Base-by-base conservation (phyloP, 495 filamentous ascomycete genomes). In the Penicillium alfredii region DNA sequence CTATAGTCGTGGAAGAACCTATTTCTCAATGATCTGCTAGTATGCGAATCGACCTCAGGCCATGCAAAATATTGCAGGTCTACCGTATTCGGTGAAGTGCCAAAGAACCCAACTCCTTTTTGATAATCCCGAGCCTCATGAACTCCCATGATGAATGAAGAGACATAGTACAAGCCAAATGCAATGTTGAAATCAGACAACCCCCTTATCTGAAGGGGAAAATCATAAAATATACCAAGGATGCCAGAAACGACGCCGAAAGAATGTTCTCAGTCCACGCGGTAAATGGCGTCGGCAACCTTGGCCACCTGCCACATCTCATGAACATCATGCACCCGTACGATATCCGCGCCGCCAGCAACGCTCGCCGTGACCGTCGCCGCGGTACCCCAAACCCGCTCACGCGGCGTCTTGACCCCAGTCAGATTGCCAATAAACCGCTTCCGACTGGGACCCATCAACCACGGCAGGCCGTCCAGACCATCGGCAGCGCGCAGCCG, bases 241-340 rank as follows among this genome's bases (percentile, higher is more conserved):
- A 29, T 12, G 19, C 11, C 4, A 33, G 31, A 25, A 19, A 20
- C n/a, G n/a, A n/a, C n/a, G n/a, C n/a, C n/a, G n/a, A 10, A 35
- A 29, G 26, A n/a, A 25, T 10, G 11, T 22, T 20, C 23, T 39
- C 26, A 40, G 14, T 58, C 44, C 46, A 56, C 57, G 50, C 84
- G 69, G 72, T 84, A 89, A 42, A 97, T 85, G 3, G 88, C 90
- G 74, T 95, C 90, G 6, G 86, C 82, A 75, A 98, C 88, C 55
- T 77, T 82, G 3, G 78, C 77, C 13, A 94, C 90, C 64, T 88
- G 75, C 49, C 66, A 73, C 92, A 96, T 98, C 69, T 94, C 84
- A 44, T 66, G 60, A 4, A 89, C 87, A 73, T 97, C 92, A 73
- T 98, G 92, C 16, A 98, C 92, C 40, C 92, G 70, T 13, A 98